phyloP scores from a whole-genome alignment of 2,329 filamentous ascomycete genomes.

The Calcarisporium arbuscula region DNA sequence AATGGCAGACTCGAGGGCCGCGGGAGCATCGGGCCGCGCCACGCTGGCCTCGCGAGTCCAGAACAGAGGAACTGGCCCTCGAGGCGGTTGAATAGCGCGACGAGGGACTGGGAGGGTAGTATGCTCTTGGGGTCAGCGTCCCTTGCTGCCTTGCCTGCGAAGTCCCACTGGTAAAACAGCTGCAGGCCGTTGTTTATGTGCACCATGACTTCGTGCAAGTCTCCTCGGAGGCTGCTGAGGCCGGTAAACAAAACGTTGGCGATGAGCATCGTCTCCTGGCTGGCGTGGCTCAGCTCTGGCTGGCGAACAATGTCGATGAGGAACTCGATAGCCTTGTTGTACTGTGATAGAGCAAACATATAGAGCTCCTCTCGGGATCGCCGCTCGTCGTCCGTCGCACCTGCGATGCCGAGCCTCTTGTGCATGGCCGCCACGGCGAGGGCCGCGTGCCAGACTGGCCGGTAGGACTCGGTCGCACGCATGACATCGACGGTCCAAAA shows the following conservation, averaged over 20 bases:
- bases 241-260: constrained; percentile 10
- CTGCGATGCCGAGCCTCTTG: too few relatives aligned
- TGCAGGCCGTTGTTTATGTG: constrained; percentile 8
- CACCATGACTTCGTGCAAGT: constrained; percentile 8
- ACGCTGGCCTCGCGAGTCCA: constrained; percentile 1
- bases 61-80: constrained; percentile 6
- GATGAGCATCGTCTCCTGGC: constrained; percentile 11
- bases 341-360: constrained; percentile 10
- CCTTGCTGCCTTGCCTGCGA: constrained; percentile 7
- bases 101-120: constrained; percentile 6
- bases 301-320: constrained; percentile 5
- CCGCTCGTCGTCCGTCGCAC: too few relatives aligned
- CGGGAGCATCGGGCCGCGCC: too few relatives aligned
- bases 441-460: constrained; percentile 8
- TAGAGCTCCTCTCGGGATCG: too few relatives aligned
- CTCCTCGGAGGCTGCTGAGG: constrained; percentile 10
- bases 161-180: constrained; percentile 10
- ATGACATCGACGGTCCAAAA: constrained; percentile 8
- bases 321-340: constrained; percentile 9
- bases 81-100: constrained; percentile 10
- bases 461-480: constrained; percentile 5
- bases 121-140: not conserved
- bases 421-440: constrained; percentile 4
- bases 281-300: constrained; percentile 1
- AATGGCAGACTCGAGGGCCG: constrained; percentile 2